A percentile compares a stretch with the other conserved stretches of the same genome.
phyloP scores from a whole-genome alignment of 495 filamentous ascomycete species.

The Aspergillus saccharolyticus region DNA sequence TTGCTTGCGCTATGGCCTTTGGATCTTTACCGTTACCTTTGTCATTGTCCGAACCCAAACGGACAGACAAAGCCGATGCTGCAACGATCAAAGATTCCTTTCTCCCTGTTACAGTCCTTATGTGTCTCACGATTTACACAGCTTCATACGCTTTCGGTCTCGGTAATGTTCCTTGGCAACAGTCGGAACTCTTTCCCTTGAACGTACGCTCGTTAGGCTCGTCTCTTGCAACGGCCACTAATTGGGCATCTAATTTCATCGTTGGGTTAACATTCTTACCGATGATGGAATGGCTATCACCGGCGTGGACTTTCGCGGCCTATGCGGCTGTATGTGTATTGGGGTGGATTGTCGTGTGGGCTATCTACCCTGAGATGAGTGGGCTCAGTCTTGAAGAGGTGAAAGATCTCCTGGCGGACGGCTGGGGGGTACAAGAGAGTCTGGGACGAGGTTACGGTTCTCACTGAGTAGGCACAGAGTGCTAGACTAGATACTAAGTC shows the following conservation, averaged over 20 bases:
- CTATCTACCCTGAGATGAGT: slow-evolving; percentile 80
- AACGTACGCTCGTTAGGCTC: slow-evolving; percentile 78
- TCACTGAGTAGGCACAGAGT: background rate
- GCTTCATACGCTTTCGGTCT: slow-evolving; percentile 82
- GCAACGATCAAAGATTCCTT: slow-evolving; percentile 8
- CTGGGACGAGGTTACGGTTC: background rate
- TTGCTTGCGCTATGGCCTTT: slow-evolving; percentile 63
- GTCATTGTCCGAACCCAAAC: slow-evolving; percentile 16
- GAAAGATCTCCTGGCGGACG: slow-evolving; percentile 63
- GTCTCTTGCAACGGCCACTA: slow-evolving; percentile 76
- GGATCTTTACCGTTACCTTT: slow-evolving; percentile 42
- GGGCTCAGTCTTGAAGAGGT: slow-evolving; percentile 79
- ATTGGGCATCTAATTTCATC: slow-evolving; percentile 86
- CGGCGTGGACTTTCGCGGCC: slow-evolving; percentile 70
- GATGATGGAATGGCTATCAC: slow-evolving; percentile 73
- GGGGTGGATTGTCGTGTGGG: slow-evolving; percentile 63
- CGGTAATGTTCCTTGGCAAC: slow-evolving; percentile 91
- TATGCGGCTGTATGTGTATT: slow-evolving; percentile 66
- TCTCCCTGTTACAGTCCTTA: slow-evolving; percentile 51
- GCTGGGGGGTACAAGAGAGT: slow-evolving; percentile 62
- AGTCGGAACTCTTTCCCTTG: slow-evolving; percentile 84
- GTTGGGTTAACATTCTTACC: slow-evolving; percentile 82
- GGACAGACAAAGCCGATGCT: slow-evolving; percentile 4
- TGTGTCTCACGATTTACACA: slow-evolving; percentile 76
- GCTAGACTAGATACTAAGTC: background rate